phyloP scores from a whole-genome alignment of 108 stramenopile species.

The Aurantiochytrium sp. region DNA sequence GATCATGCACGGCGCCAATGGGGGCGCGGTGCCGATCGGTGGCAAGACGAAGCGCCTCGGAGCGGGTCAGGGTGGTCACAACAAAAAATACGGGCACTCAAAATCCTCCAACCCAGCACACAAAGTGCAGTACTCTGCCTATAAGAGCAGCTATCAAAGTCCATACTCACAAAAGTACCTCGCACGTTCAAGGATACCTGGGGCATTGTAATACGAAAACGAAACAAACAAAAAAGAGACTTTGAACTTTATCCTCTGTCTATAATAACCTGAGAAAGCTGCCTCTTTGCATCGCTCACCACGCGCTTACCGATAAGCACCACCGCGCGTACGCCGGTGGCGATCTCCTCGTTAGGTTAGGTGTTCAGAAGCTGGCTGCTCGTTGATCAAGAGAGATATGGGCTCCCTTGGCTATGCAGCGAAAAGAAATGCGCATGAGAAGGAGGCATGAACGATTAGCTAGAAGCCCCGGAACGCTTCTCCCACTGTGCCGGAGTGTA shows the following conservation, averaged over 20 bases:
- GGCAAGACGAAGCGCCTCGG: background rate
- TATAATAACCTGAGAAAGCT: background rate
- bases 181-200: background rate
- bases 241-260: background rate
- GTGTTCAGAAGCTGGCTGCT: too few species aligned
- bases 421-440: too few species aligned
- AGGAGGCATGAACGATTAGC: too few species aligned
- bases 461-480: background rate
- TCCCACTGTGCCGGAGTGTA: background rate
- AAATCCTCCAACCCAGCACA: background rate
- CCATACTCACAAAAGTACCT: conserved; percentile 3
- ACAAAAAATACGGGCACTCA: background rate
- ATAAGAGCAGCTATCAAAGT: background rate
- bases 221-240: background rate
- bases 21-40: background rate
- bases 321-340: too few species aligned
- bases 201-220: background rate
- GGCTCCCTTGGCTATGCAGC: too few species aligned
- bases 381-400: too few species aligned
- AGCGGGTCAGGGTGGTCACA: background rate
- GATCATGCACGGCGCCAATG: background rate
- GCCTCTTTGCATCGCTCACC: background rate
- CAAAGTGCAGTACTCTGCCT: background rate
- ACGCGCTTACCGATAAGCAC: too few species aligned
- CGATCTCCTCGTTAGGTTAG: too few species aligned